A percentile compares a stretch with the other conserved stretches of the same genome.
These are phyloP conservation scores for Botrytis porri DNA, from an alignment of 2,329 filamentous ascomycete species.

Conservation along the genomic window DNA sequence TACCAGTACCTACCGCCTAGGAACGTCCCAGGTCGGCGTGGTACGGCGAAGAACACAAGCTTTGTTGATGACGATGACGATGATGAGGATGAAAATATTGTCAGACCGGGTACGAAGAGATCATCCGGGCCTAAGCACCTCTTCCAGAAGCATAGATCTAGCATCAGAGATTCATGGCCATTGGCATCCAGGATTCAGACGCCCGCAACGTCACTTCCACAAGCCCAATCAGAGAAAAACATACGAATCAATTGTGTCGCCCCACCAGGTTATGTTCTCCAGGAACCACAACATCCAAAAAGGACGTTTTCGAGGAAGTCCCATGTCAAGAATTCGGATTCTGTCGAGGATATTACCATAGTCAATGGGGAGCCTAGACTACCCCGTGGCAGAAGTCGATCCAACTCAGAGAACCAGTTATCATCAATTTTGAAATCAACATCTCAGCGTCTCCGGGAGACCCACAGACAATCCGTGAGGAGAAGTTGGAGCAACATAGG, in stretches of 20 bases:
- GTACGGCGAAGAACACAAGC: background rate
- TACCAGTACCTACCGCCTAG: constrained; percentile 9
- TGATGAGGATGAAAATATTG: constrained; percentile 16
- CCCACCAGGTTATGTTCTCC: constrained; percentile 32
- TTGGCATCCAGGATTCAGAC: constrained; percentile 26
- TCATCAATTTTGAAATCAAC: constrained; percentile 20
- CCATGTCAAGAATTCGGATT: constrained; percentile 11
- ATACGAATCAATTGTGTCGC: constrained; percentile 30
- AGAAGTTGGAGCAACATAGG: constrained; percentile 14
- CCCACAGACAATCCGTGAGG: constrained; percentile 2
- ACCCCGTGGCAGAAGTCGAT: background rate
- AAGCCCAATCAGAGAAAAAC: constrained; percentile 25
- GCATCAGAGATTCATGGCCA: constrained; percentile 35
- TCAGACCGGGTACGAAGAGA: constrained; percentile 21
- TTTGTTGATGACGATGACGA: constrained; percentile 11
- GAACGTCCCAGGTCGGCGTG: background rate
- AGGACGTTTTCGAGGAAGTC: constrained; percentile 20
- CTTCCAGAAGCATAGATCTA: constrained; percentile 26
- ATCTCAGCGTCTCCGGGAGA: constrained; percentile 19
- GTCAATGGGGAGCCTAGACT: constrained; percentile 4
- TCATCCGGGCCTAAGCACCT: constrained; percentile 20
- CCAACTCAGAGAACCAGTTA: constrained; percentile 13
- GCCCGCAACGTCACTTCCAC: constrained; percentile 9
- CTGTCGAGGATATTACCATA: constrained; percentile 10
- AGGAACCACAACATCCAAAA: constrained; percentile 25